These are phyloP conservation scores for Thalassiosira exigua DNA, from an alignment of 352 stramenopile genomes.

Conservation along the genomic window DNA sequence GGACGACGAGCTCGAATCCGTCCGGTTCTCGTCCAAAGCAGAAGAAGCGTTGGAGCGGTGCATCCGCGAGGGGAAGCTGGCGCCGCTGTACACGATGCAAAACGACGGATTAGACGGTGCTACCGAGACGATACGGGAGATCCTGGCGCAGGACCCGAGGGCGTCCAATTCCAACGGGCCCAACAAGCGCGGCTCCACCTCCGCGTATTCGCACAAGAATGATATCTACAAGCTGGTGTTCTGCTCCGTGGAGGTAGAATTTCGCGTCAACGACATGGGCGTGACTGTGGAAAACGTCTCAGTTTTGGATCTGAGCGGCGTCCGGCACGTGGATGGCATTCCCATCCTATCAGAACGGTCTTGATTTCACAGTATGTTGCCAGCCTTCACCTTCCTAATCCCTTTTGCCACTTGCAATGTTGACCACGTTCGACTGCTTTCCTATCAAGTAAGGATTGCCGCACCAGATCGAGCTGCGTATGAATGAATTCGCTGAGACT, in stretches of 20 bases:
- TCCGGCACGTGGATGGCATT: constrained; percentile 49
- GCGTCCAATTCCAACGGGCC: constrained; percentile 67
- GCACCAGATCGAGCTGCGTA: no score
- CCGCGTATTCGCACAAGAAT: constrained; percentile 3
- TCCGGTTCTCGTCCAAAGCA: constrained; percentile 62
- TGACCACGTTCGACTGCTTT: no score
- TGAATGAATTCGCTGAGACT: no score
- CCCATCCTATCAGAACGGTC: constrained; percentile 35
- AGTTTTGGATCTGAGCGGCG: constrained; percentile 36
- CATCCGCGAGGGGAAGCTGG: constrained; percentile 46
- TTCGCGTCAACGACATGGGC: constrained; percentile 24
- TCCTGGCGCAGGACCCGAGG: constrained; percentile 76
- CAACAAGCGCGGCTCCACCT: constrained; percentile 60
- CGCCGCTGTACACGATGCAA: constrained; percentile 63
- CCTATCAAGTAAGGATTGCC: no score
- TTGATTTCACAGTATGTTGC: no score
- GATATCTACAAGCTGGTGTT: constrained; percentile 52
- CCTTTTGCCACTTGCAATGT: no score
- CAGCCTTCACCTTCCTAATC: no score
- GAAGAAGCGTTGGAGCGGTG: constrained; percentile 33
- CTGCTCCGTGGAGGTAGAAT: constrained; percentile 46
- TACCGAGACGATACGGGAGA: constrained; percentile 59
- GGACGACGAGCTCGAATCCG: constrained; percentile 62
- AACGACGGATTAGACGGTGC: constrained; percentile 49
- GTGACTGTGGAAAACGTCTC: constrained; percentile 36